Evolutionary conservation across 1,284 basidiomycete genomes (phyloP).

Genomic region (Tilletia indica): DNA sequence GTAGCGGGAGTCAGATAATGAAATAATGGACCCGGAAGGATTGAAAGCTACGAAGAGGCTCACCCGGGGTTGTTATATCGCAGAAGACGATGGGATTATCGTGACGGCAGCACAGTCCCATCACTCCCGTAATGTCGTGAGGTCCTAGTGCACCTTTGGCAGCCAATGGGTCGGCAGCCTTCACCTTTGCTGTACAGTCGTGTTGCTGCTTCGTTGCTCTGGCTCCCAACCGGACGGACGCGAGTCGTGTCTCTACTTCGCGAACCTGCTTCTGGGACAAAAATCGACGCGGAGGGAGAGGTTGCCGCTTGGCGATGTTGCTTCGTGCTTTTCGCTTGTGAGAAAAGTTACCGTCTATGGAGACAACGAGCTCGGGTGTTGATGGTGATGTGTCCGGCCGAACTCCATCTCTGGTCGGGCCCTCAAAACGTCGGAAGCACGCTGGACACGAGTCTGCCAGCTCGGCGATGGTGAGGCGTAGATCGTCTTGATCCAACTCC

Average conservation of each 20-base stretch:
- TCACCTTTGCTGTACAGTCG: background rate
- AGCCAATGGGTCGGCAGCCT: background rate
- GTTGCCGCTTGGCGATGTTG: background rate
- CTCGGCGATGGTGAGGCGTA: background rate
- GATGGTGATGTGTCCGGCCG: background rate
- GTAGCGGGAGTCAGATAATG: background rate
- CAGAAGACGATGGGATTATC: background rate
- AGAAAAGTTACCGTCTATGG: background rate
- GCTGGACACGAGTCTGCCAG: constrained; percentile 3
- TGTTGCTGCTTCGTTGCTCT: background rate
- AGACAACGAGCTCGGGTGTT: background rate
- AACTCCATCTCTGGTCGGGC: background rate
- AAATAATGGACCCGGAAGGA: too few species aligned
- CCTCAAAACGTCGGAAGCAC: background rate
- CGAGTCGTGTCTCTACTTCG: background rate
- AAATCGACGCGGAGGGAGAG: background rate
- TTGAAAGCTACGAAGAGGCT: background rate
- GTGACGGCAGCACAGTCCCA: background rate
- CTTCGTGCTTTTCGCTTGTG: background rate
- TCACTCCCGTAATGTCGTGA: background rate
- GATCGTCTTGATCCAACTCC: background rate
- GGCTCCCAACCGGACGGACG: background rate
- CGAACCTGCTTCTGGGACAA: background rate
- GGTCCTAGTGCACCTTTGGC: background rate
- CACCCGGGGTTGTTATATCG: background rate